Percentiles rank a stretch among this genome's conserved stretches.
phyloP scores from a whole-genome alignment of 1,284 basidiomycete species.

The Irpex rosettiformis region DNA sequence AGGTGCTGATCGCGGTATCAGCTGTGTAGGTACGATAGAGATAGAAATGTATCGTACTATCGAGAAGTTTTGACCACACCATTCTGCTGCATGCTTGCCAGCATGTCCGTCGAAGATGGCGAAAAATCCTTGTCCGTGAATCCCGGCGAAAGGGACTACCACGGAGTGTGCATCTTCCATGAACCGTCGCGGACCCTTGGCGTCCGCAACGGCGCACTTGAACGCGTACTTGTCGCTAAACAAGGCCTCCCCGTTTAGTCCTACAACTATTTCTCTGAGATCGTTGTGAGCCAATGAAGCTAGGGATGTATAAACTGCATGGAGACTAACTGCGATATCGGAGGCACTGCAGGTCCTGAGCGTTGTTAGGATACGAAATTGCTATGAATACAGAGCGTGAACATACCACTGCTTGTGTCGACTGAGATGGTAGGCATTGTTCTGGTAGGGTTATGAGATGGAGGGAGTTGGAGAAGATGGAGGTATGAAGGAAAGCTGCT shows the following conservation, averaged over 20 bases:
- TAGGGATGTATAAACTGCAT: background rate
- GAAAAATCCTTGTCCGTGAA: slow-evolving; percentile 96
- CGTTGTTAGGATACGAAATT: background rate
- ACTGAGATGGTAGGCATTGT: background rate
- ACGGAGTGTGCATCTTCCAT: slow-evolving; percentile 99
- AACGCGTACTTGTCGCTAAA: slow-evolving; percentile 52
- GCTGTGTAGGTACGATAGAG: slow-evolving; percentile 4
- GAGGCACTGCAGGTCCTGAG: slow-evolving; percentile 10
- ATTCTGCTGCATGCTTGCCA: slow-evolving; percentile 97
- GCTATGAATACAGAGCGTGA: background rate
- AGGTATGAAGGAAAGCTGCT: background rate
- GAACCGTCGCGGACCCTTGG: slow-evolving; percentile 86
- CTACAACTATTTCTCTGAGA: slow-evolving; percentile 9
- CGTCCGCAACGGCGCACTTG: slow-evolving; percentile 88
- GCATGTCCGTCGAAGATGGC: slow-evolving; percentile 99
- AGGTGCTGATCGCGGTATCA: slow-evolving; percentile 24
- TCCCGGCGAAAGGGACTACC: slow-evolving; percentile 87
- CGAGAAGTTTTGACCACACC: slow-evolving; percentile 97
- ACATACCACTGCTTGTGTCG: background rate
- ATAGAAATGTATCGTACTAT: slow-evolving; percentile 54
- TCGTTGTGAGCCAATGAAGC: background rate
- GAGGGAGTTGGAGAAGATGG: background rate
- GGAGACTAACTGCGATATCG: slow-evolving; percentile 11
- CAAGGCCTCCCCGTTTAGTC: slow-evolving; percentile 10
- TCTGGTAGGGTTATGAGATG: background rate